These are phyloP conservation scores for Citrus mangshanensis DNA, from an alignment of 345 rosid genomes.

Conservation along the genomic window DNA sequence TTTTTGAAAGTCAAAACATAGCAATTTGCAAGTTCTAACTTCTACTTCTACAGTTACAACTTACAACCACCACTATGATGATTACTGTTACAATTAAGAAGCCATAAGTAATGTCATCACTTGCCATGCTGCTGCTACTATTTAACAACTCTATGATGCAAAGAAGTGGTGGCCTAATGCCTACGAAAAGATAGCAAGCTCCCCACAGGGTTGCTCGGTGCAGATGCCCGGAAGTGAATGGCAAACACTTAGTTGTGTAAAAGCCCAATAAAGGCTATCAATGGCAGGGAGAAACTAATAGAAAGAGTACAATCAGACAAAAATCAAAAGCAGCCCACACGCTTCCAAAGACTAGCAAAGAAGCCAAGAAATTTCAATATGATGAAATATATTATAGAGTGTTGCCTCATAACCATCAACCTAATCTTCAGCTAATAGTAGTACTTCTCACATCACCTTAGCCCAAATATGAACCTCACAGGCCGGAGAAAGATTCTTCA, in stretches of 20 bases:
- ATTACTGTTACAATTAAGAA: not conserved
- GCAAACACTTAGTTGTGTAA: not conserved
- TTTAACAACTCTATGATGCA: not conserved
- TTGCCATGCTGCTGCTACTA: not conserved
- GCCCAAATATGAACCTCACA: not conserved
- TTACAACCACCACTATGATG: not conserved
- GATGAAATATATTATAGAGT: not conserved
- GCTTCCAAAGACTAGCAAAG: not conserved
- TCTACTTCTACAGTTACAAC: not conserved
- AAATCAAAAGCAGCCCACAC: not conserved
- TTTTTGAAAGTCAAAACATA: not conserved
- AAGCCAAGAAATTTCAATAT: not conserved
- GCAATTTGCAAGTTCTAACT: not conserved
- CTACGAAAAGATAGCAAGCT: not conserved
- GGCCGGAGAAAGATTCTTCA: not conserved
- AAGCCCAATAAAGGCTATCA: not conserved
- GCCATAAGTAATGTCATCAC: not conserved
- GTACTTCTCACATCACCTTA: not conserved
- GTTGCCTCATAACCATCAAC: conserved; percentile 1
- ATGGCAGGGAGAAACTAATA: not conserved
- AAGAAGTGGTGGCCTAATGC: not conserved
- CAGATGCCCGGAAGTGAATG: not conserved
- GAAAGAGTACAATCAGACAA: not conserved
- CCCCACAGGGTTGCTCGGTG: not conserved
- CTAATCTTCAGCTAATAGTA: not conserved